Conservation (phyloP, 1,139 yeast genomes). For the Hemisphaericaspora lyxosophila region DNA sequence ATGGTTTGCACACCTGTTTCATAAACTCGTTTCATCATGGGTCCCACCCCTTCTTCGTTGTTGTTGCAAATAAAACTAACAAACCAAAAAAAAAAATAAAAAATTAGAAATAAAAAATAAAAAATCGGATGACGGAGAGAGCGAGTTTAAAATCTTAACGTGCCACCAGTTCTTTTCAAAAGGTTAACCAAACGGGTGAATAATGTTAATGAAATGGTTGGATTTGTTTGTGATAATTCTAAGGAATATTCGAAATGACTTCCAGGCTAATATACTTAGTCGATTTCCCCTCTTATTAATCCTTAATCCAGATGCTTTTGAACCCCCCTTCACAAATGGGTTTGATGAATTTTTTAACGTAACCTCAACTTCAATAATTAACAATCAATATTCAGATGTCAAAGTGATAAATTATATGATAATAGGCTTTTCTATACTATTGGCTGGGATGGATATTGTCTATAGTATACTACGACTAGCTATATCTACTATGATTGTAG, state of each 20-base stretch:
- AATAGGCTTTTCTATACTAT: conserved; percentile 11
- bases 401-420: conserved; percentile 6
- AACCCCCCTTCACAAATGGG: conserved; percentile 29
- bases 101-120: too few relatives aligned
- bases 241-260: conserved; percentile 17
- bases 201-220: conserved; percentile 7
- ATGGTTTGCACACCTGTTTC: not conserved
- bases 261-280: conserved; percentile 15
- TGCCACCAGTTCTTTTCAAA: too few relatives aligned
- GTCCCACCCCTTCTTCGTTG: not conserved
- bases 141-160: too few relatives aligned
- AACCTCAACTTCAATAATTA: conserved; percentile 10
- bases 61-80: conserved; percentile 4
- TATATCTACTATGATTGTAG: conserved; percentile 18
- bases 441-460: conserved; percentile 21
- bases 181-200: too few relatives aligned
- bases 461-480: conserved; percentile 21
- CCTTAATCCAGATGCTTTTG: conserved; percentile 26
- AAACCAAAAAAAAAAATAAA: not conserved
- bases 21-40: not conserved
- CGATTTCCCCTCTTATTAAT: conserved; percentile 22
- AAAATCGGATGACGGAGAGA: too few relatives aligned
- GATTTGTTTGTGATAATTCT: conserved; percentile 8
- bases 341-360: conserved; percentile 17
- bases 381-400: conserved; percentile 8